Base-by-base conservation (phyloP, 202 grass and related monocot genomes). In the Panicum hallii region DNA sequence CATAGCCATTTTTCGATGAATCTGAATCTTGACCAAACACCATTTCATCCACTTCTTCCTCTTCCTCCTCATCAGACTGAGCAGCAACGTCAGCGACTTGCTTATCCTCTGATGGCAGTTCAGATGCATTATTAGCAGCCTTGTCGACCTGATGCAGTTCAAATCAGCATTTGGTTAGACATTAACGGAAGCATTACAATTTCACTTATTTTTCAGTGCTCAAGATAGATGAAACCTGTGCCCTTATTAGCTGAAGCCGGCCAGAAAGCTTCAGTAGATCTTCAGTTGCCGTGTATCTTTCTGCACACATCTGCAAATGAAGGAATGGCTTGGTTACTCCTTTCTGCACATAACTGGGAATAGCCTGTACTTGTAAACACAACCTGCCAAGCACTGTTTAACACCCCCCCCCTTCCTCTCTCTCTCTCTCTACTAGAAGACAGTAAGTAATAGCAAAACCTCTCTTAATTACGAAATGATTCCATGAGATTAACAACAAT, bases 221-320 rank as follows among this genome's bases (percentile, higher is more conserved):
- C 9, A 26, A 23, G 80, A 80, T 75, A 19, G 49, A 65, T 77
- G 80, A 75, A 90, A 99, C 97, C 88, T 99, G 93, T 41, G 88
- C 82, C 67, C 65, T 87, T 64, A 97, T 94, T 43, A 99, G 77
- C 15, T 65, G 79, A 85, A 99, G 86, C 42, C 87, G 88, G 38
- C 97, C 97, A 72, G 90, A 92, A 89, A 99, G 88, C 82, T 92
- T 92, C 34, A 91, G 48, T 81, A 97, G 85, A 69, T 94, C 86
- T 86, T 89, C 90, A 9, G 89, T 78, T 55, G 66, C 77, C 11
- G 41, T 23, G 12, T 79, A 91, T 90, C 91, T 92, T 88, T 88
- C 83, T 44, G 15, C 77, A 81, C 79, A 90, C 76, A 85, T 89
- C 97, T 96, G 88, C 56, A 78, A 87, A 64, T 44, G 40, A 86